A percentile compares a stretch with the other conserved stretches of the same genome.
Conservation (phyloP, 805 yeast genomes). For the Kodamaea hsintzibuensis region DNA sequence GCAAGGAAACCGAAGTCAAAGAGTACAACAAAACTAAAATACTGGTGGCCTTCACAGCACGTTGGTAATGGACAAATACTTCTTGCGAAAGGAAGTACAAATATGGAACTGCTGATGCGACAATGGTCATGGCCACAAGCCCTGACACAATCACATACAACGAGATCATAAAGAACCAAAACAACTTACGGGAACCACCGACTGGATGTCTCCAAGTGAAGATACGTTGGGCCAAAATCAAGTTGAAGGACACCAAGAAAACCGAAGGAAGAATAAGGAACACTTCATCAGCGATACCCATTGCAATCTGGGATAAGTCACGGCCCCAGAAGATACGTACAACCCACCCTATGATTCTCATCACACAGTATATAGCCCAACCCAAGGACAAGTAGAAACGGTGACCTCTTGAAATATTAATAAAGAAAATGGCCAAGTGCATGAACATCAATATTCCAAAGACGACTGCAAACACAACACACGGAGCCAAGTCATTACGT, state of each 20-base stretch:
- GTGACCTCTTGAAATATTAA: constrained; percentile 58
- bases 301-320: constrained; percentile 44
- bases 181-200: constrained; percentile 53
- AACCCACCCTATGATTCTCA: constrained; percentile 60
- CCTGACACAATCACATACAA: constrained; percentile 56
- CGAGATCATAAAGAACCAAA: constrained; percentile 51
- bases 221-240: constrained; percentile 68
- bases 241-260: constrained; percentile 57
- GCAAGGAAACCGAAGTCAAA: constrained; percentile 49
- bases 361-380: constrained; percentile 51
- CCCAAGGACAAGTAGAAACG: constrained; percentile 56
- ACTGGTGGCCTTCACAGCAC: constrained; percentile 31
- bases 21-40: constrained; percentile 47
- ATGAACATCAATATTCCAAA: constrained; percentile 50
- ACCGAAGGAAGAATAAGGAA: constrained; percentile 59
- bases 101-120: constrained; percentile 63
- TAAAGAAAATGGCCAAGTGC: constrained; percentile 47
- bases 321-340: constrained; percentile 60
- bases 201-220: constrained; percentile 80
- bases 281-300: constrained; percentile 59
- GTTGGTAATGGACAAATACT: constrained; percentile 50
- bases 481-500: constrained; percentile 56
- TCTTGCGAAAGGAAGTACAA: constrained; percentile 50
- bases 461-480: constrained; percentile 55
- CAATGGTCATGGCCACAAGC: constrained; percentile 66